Percentiles rank a stretch among this genome's conserved stretches.
phyloP scores from a whole-genome alignment of 164 flowering plant species.

The Houttuynia cordata region DNA sequence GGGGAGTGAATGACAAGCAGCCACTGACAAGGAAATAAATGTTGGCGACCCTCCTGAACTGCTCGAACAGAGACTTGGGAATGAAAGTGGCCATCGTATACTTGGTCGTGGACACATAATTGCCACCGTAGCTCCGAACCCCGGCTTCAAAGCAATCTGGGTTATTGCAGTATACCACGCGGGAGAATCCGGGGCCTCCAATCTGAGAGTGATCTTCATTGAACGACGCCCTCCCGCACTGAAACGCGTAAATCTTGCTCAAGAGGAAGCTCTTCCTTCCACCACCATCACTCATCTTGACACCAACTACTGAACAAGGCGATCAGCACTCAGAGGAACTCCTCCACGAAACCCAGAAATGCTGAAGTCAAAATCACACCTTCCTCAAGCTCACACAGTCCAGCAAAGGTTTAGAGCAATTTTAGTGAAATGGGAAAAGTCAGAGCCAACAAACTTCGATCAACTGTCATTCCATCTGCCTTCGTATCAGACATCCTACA shows the following conservation, averaged over 20 bases:
- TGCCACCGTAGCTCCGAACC: conserved; percentile 26
- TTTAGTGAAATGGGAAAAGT: background rate
- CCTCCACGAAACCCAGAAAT: background rate
- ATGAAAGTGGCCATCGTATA: conserved; percentile 54
- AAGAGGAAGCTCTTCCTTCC: conserved; percentile 40
- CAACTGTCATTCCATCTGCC: background rate
- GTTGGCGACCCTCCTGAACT: conserved; percentile 78
- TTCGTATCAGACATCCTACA: background rate
- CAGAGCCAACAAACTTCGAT: background rate
- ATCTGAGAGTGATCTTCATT: conserved; percentile 46
- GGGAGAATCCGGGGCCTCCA: conserved; percentile 75
- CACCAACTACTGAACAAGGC: background rate
- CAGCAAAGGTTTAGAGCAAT: background rate
- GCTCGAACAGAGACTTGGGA: conserved; percentile 82
- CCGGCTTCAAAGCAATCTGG: conserved; percentile 39
- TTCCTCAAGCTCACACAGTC: background rate
- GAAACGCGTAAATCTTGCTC: conserved; percentile 45
- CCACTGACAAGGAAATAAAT: conserved; percentile 55
- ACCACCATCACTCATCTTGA: conserved; percentile 14
- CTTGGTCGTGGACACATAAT: conserved; percentile 69
- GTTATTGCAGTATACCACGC: conserved; percentile 58
- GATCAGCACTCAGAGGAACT: too few relatives aligned
- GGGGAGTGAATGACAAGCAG: conserved; percentile 50
- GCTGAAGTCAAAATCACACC: background rate
- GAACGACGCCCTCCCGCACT: conserved; percentile 40